Percentiles rank a stretch among this genome's conserved stretches.
These are phyloP conservation scores for Phyllostachys edulis DNA, from an alignment of 176 grass and related monocot genomes.

Conservation along the genomic window DNA sequence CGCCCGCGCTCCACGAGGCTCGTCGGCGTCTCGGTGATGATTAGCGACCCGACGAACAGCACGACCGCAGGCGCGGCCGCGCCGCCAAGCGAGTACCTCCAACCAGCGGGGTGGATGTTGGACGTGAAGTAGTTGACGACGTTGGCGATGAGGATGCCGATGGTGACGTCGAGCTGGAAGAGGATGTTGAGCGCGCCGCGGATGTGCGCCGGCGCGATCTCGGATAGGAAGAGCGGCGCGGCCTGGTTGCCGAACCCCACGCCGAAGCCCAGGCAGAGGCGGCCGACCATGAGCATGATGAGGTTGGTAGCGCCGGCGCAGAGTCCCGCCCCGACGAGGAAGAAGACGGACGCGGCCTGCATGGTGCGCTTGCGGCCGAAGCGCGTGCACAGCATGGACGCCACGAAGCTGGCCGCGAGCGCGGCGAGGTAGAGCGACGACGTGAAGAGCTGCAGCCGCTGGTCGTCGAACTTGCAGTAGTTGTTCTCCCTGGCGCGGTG, in stretches of 20 bases:
- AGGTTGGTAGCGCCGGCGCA: background rate
- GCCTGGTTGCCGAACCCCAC: constrained; percentile 79
- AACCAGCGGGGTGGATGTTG: constrained; percentile 42
- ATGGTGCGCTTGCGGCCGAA: constrained; percentile 45
- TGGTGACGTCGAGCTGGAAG: constrained; percentile 70
- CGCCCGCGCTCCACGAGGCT: constrained; percentile 58
- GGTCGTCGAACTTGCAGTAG: constrained; percentile 78
- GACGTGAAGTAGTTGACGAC: constrained; percentile 59
- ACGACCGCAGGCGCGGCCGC: constrained; percentile 39
- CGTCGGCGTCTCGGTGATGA: constrained; percentile 63
- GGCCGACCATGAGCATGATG: constrained; percentile 55
- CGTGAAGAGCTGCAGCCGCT: constrained; percentile 61
- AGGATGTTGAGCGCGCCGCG: constrained; percentile 76
- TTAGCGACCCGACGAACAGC: constrained; percentile 46
- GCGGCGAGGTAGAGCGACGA: constrained; percentile 71
- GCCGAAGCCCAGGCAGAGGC: constrained; percentile 59
- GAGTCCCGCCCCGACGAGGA: constrained; percentile 34
- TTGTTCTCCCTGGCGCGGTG: constrained; percentile 53
- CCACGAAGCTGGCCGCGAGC: constrained; percentile 47
- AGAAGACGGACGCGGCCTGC: constrained; percentile 51
- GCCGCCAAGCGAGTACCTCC: constrained; percentile 54
- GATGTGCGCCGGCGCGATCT: constrained; percentile 58
- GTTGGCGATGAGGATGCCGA: constrained; percentile 68
- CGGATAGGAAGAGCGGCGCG: constrained; percentile 65
- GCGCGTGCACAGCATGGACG: constrained; percentile 37